These are phyloP conservation scores for Quercus berberidifolia DNA, from an alignment of 306 rosid species.

Conservation along the genomic window DNA sequence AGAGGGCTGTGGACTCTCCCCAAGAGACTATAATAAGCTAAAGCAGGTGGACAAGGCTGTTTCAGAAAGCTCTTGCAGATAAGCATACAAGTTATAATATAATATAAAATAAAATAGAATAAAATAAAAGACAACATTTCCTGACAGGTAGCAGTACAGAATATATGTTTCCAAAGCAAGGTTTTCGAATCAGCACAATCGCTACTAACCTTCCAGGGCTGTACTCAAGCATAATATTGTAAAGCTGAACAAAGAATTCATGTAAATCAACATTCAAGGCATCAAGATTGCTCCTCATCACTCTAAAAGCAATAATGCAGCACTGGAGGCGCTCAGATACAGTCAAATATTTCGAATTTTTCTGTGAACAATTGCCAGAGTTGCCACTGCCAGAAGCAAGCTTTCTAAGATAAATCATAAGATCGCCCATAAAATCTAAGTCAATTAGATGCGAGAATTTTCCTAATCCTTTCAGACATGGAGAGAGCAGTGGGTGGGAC, in stretches of 20 bases:
- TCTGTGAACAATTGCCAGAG: constrained; percentile 37
- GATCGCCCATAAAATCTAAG: constrained; percentile 88
- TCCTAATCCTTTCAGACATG: constrained; percentile 88
- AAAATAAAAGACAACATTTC: not conserved
- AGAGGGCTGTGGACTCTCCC: not conserved
- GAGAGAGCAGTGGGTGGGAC: constrained; percentile 71
- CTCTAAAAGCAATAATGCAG: constrained; percentile 93
- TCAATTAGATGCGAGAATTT: constrained; percentile 87
- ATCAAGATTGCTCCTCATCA: constrained; percentile 90
- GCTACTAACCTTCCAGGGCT: constrained; percentile 86
- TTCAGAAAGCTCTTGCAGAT: too few relatives aligned
- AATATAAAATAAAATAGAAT: too few relatives aligned
- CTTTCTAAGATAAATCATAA: constrained; percentile 65
- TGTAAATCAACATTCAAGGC: constrained; percentile 94
- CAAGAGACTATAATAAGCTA: too few relatives aligned
- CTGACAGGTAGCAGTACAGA: not conserved
- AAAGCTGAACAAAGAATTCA: constrained; percentile 83
- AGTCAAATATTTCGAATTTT: constrained; percentile 47
- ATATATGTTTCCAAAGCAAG: constrained; percentile 1
- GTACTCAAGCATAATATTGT: constrained; percentile 85
- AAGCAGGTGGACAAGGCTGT: too few relatives aligned
- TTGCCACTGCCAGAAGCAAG: constrained; percentile 64
- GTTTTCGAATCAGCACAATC: not conserved
- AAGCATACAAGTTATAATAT: not conserved
- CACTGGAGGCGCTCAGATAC: constrained; percentile 89